Evolutionary conservation across 2,329 filamentous ascomycete species (phyloP).

Genomic region (Ascochyta viciae-villosae): DNA sequence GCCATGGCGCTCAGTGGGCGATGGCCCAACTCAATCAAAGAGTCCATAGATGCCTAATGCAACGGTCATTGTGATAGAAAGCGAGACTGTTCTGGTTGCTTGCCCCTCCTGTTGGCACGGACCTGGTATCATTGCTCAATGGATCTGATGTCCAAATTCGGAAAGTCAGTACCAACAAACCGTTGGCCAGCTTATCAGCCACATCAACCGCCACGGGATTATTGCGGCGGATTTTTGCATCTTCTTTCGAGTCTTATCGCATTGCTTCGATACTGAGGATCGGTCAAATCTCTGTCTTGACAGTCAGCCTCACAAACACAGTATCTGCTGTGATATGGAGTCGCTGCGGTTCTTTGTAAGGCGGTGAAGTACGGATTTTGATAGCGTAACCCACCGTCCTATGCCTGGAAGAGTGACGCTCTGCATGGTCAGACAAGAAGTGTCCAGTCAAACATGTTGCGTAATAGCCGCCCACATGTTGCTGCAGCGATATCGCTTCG

Average conservation of each 20-base stretch:
- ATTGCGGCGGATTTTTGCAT: slow-evolving; percentile 19
- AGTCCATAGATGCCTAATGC: slow-evolving; percentile 20
- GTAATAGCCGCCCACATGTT: background rate
- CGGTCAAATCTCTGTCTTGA: background rate
- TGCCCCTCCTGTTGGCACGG: slow-evolving; percentile 38
- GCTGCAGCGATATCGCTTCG: background rate
- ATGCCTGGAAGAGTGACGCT: background rate
- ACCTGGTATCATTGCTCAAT: slow-evolving; percentile 24
- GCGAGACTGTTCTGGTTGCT: slow-evolving; percentile 30
- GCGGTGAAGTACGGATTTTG: background rate
- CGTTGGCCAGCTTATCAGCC: slow-evolving; percentile 27
- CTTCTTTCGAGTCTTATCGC: slow-evolving; percentile 27
- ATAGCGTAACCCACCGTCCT: background rate
- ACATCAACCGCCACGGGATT: slow-evolving; percentile 15
- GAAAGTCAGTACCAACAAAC: slow-evolving; percentile 28
- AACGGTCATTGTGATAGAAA: slow-evolving; percentile 32
- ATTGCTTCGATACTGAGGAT: slow-evolving; percentile 9
- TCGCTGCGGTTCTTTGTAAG: background rate
- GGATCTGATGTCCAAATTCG: slow-evolving; percentile 41
- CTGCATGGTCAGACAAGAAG: background rate
- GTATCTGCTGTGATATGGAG: slow-evolving; percentile 4
- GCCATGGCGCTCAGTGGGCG: slow-evolving; percentile 18
- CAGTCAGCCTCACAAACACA: background rate
- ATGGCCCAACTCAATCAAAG: slow-evolving; percentile 21
- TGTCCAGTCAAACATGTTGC: background rate